Percentiles rank a stretch among this genome's conserved stretches.
Conservation (phyloP, 2,329 filamentous ascomycete genomes). For the Ophiosphaerella narmari region DNA sequence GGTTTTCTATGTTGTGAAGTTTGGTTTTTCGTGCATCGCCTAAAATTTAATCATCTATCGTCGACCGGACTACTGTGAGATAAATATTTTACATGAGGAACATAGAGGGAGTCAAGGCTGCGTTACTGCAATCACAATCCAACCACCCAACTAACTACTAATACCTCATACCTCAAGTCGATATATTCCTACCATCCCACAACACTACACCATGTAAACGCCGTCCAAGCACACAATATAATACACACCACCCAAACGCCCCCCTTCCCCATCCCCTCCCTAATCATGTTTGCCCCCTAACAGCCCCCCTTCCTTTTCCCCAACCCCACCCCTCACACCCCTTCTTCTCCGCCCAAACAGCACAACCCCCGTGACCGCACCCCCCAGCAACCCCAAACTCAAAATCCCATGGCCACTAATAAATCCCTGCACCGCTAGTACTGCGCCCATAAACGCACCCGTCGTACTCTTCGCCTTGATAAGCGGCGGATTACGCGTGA, state of each 20-base stretch:
- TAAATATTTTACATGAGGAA: no score
- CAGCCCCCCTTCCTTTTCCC: slow-evolving; percentile 71
- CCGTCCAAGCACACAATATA: slow-evolving; percentile 2
- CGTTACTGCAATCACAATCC: no score
- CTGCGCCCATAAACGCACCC: slow-evolving; percentile 70
- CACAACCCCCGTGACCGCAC: slow-evolving; percentile 58
- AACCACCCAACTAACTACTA: no score
- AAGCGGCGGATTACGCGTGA: slow-evolving; percentile 69
- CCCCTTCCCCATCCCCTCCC: slow-evolving; percentile 3
- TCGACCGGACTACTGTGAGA: no score
- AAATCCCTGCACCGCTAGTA: slow-evolving; percentile 54
- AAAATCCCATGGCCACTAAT: slow-evolving; percentile 53
- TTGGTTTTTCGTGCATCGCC: no score
- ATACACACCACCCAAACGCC: slow-evolving; percentile 10
- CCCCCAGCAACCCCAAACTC: slow-evolving; percentile 60
- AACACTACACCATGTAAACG: not conserved
- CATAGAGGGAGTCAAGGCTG: no score
- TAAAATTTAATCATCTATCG: no score
- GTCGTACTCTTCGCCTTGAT: slow-evolving; percentile 74
- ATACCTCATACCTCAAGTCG: no score
- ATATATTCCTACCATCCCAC: not conserved
- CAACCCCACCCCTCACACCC: slow-evolving; percentile 58
- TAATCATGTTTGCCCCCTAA: slow-evolving; percentile 51
- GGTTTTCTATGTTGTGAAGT: no score
- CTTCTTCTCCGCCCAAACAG: slow-evolving; percentile 39